These are phyloP conservation scores for Corchorus olitorius DNA, from an alignment of 345 rosid species.

Conservation along the genomic window DNA sequence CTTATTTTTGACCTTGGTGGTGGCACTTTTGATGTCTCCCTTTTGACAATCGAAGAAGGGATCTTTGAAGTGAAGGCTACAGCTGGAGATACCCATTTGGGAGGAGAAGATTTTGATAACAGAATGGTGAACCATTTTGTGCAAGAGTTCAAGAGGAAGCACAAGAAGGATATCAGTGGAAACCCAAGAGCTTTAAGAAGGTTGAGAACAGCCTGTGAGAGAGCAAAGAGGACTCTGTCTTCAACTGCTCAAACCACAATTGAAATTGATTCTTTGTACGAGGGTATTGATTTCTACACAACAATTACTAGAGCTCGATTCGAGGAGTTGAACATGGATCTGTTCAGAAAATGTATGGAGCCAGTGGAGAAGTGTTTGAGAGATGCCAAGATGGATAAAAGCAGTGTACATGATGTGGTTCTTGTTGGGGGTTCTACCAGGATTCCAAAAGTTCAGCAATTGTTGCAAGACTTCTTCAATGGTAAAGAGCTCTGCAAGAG, in stretches of 20 bases:
- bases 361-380: constrained; percentile 54
- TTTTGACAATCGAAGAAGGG: constrained; percentile 34
- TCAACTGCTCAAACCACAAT: constrained; percentile 56
- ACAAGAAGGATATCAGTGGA: constrained; percentile 32
- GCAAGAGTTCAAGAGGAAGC: constrained; percentile 47
- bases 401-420: constrained; percentile 45
- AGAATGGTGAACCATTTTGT: constrained; percentile 53
- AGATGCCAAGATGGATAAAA: constrained; percentile 59
- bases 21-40: constrained; percentile 34
- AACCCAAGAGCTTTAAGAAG: constrained; percentile 48
- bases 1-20: constrained; percentile 29
- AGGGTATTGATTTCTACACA: constrained; percentile 48
- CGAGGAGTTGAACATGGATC: constrained; percentile 55
- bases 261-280: constrained; percentile 46
- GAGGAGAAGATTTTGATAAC: constrained; percentile 38
- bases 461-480: constrained; percentile 25
- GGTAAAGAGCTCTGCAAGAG: constrained; percentile 23
- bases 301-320: constrained; percentile 50
- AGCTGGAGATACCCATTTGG: constrained; percentile 31
- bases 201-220: constrained; percentile 51
- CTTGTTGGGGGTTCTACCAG: constrained; percentile 64
- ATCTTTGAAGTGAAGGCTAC: constrained; percentile 39
- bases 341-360: constrained; percentile 58
- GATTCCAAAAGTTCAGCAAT: constrained; percentile 46
- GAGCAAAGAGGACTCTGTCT: constrained; percentile 55